Conservation (phyloP, 352 stramenopile genomes). For the Pythium plurisporium region DNA sequence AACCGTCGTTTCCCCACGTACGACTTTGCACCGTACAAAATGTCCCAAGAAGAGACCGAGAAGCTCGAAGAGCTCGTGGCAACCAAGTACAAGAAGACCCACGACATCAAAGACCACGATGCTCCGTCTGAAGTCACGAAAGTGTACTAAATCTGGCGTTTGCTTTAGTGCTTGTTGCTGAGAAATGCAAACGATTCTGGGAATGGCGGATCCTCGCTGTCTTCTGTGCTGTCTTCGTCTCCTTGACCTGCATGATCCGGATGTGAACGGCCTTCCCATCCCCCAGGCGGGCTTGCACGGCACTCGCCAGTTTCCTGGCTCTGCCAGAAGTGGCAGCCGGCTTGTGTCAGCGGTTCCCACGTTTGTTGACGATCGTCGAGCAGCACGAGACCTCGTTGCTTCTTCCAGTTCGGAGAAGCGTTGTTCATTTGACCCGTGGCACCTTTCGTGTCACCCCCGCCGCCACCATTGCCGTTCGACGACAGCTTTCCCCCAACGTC, state of each 20-base stretch:
- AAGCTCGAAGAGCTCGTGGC: slow-evolving; percentile 66
- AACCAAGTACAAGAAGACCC: slow-evolving; percentile 48
- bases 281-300: slow-evolving; percentile 20
- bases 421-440: not conserved
- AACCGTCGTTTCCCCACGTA: slow-evolving; percentile 91
- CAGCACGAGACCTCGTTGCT: slow-evolving; percentile 13
- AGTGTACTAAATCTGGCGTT: slow-evolving; percentile 50
- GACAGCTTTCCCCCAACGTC: slow-evolving; percentile 24
- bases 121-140: slow-evolving; percentile 66
- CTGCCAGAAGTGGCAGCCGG: slow-evolving; percentile 75
- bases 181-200: slow-evolving; percentile 71
- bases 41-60: slow-evolving; percentile 71
- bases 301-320: slow-evolving; percentile 67
- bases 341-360: slow-evolving; percentile 61
- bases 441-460: slow-evolving; percentile 6
- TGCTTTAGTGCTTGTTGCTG: slow-evolving; percentile 17
- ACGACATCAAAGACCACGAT: slow-evolving; percentile 22
- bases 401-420: slow-evolving; percentile 30
- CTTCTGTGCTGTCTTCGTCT: slow-evolving; percentile 2
- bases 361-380: slow-evolving; percentile 35
- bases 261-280: slow-evolving; percentile 11
- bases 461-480: not conserved
- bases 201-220: slow-evolving; percentile 39
- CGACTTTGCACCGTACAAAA: slow-evolving; percentile 95
- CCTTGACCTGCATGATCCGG: not conserved